Evolutionary conservation across 768 basidiomycete species (phyloP).

Genomic region (Agaricus sinodeliciosus): DNA sequence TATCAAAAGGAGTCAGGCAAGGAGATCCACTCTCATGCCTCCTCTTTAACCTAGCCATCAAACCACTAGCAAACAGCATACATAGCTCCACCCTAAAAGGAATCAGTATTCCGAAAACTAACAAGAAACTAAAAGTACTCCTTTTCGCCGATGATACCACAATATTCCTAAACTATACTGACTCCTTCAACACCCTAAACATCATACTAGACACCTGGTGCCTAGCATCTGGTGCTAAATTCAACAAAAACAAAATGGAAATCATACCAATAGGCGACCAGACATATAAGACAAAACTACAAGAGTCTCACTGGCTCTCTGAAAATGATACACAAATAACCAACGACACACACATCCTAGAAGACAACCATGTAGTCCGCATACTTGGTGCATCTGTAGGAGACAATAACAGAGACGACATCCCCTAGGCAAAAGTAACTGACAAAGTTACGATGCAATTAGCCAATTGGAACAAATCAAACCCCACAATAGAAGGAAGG

Average conservation of each 20-base stretch:
- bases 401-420: too few species aligned
- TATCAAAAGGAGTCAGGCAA: slow-evolving; percentile 26
- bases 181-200: neutral
- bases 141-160: slow-evolving; percentile 32
- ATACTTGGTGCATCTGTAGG: too few species aligned
- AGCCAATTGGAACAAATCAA: too few species aligned
- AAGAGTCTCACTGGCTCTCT: too few species aligned
- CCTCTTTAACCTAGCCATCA: slow-evolving; percentile 28
- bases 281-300: too few species aligned
- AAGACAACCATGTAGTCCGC: too few species aligned
- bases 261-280: slow-evolving; percentile 28
- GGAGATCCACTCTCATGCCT: slow-evolving; percentile 32
- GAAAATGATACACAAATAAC: too few species aligned
- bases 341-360: too few species aligned
- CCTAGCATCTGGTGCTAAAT: slow-evolving; percentile 19
- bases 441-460: too few species aligned
- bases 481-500: too few species aligned
- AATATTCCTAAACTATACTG: slow-evolving; percentile 11
- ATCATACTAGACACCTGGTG: neutral
- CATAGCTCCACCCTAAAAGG: slow-evolving; percentile 21
- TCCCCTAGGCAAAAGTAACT: too few species aligned
- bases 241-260: slow-evolving; percentile 15
- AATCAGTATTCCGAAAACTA: slow-evolving; percentile 11
- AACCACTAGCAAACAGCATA: slow-evolving; percentile 25
- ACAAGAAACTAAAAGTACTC: slow-evolving; percentile 17